Conservation (phyloP, 2,329 filamentous ascomycete genomes). For the Diaporthe humulicola region DNA sequence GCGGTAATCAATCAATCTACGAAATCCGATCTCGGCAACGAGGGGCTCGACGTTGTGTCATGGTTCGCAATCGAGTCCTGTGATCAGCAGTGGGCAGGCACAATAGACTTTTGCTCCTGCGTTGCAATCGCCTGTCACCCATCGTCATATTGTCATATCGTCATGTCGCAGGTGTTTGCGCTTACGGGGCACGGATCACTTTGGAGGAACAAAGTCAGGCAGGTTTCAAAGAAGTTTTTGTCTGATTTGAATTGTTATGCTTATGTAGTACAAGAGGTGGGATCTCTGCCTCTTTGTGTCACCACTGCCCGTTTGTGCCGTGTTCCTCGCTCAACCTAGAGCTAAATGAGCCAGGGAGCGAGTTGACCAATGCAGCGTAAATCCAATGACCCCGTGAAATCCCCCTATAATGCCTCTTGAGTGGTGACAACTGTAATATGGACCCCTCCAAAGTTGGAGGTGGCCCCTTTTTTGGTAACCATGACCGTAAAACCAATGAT, state of each 20-base stretch:
- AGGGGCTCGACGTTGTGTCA: slow-evolving; percentile 12
- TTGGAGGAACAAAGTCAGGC: background rate
- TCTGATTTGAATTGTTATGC: slow-evolving; percentile 15
- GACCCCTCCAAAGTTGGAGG: background rate
- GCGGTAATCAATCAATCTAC: background rate
- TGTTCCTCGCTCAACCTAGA: slow-evolving; percentile 31
- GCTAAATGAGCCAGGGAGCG: slow-evolving; percentile 33
- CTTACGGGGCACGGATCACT: background rate
- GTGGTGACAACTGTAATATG: slow-evolving; percentile 19
- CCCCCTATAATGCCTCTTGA: slow-evolving; percentile 12
- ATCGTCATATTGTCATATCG: no score
- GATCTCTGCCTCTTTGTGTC: slow-evolving; percentile 2
- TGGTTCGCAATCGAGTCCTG: slow-evolving; percentile 11
- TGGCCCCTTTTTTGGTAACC: background rate
- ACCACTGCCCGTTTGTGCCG: background rate
- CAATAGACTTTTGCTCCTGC: slow-evolving; percentile 13
- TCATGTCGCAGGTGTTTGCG: background rate
- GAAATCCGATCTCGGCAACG: slow-evolving; percentile 20
- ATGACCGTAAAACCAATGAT: slow-evolving; percentile 18
- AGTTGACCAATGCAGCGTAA: slow-evolving; percentile 7
- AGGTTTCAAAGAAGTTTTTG: slow-evolving; percentile 15
- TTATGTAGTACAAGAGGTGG: slow-evolving; percentile 15
- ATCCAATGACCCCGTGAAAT: background rate
- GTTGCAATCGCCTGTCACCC: background rate
- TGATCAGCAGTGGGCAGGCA: slow-evolving; percentile 27